Percentiles rank a stretch among this genome's conserved stretches.
These are phyloP conservation scores for Funneliformis geosporum DNA, from an alignment of 192 early-diverging fungal genomes.

Conservation along the genomic window DNA sequence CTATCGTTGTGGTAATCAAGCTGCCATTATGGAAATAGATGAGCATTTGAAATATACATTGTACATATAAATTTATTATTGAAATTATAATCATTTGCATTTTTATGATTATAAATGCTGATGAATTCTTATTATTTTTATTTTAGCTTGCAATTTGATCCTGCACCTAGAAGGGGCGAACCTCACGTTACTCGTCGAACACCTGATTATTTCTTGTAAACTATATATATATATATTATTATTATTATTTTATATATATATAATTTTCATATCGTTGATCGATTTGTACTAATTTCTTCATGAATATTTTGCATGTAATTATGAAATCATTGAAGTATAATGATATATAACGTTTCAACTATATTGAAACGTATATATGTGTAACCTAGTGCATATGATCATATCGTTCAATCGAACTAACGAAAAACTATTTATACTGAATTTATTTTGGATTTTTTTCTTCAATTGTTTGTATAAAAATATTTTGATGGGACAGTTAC, in stretches of 20 bases:
- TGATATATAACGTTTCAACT: too few relatives aligned
- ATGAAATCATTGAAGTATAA: neutral
- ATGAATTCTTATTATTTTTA: neutral
- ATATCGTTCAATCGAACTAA: neutral
- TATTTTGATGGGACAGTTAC: neutral
- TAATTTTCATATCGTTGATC: constrained; percentile 25
- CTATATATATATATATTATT: neutral
- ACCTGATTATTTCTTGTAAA: constrained; percentile 97
- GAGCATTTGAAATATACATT: constrained; percentile 99
- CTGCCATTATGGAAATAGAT: constrained; percentile 99
- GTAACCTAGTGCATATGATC: neutral
- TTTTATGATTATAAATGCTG: neutral
- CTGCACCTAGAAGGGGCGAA: constrained; percentile 83
- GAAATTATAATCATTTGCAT: neutral
- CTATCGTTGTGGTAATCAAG: constrained; percentile 99
- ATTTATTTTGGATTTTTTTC: neutral
- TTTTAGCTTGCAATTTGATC: constrained; percentile 89
- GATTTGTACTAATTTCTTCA: neutral
- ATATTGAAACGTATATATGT: neutral
- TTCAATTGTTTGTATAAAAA: neutral
- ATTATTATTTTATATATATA: neutral
- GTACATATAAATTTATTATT: constrained; percentile 46
- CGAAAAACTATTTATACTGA: neutral
- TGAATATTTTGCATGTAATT: constrained; percentile 4
- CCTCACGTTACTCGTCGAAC: constrained; percentile 98